Conservation (phyloP, 768 basidiomycete species). For the Rubroboletus pulcherrimus region DNA sequence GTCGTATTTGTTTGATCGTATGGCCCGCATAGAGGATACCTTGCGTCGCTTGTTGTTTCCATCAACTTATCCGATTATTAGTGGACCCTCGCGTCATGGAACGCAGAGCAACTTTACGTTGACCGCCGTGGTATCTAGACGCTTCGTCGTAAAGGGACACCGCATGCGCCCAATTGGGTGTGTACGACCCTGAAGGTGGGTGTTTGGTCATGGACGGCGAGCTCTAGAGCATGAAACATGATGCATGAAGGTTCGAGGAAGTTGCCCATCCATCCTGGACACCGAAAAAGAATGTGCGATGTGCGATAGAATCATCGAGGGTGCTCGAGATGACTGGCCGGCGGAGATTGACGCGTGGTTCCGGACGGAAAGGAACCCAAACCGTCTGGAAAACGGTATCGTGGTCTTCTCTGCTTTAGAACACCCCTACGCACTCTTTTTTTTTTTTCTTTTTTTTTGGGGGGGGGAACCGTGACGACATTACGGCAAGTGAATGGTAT, state of each 20-base stretch:
- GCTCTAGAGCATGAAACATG: not conserved
- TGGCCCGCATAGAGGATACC: conserved; percentile 7
- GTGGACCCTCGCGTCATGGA: not conserved
- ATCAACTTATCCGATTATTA: conserved; percentile 17
- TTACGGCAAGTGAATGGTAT: not conserved
- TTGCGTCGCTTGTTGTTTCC: not conserved
- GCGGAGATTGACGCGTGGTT: not conserved
- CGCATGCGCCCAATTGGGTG: not conserved
- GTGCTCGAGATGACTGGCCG: not conserved
- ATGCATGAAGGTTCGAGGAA: not conserved
- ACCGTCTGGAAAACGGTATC: not conserved
- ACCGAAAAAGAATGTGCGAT: not conserved
- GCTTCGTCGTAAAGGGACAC: not conserved
- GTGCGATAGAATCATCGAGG: not conserved
- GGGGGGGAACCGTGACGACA: not conserved
- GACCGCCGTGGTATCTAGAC: not conserved
- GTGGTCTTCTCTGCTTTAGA: not conserved
- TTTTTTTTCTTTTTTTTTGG: too few relatives aligned
- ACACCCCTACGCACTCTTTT: not conserved
- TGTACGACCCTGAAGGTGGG: not conserved
- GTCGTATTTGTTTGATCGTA: conserved; percentile 65
- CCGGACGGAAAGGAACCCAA: not conserved
- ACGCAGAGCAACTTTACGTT: not conserved
- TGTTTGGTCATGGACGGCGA: not conserved
- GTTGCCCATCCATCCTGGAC: not conserved